These are phyloP conservation scores for Metschnikowia santaceciliae DNA, from an alignment of 805 yeast genomes.

Conservation along the genomic window DNA sequence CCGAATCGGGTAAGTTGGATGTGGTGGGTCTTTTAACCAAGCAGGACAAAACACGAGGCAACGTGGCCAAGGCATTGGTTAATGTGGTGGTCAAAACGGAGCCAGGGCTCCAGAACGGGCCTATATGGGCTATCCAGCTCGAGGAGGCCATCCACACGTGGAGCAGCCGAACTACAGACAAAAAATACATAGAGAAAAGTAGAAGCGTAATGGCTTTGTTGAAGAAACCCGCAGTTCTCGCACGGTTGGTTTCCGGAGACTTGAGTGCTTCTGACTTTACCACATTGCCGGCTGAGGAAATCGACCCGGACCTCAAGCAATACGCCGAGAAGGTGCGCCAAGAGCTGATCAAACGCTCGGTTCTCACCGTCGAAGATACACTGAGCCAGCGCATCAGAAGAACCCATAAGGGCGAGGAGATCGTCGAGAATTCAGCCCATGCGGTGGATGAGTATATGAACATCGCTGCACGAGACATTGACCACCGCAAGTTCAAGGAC, in stretches of 20 bases:
- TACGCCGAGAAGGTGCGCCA: constrained; percentile 69
- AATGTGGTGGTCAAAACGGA: constrained; percentile 41
- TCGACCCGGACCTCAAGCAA: constrained; percentile 71
- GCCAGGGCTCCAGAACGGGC: constrained; percentile 34
- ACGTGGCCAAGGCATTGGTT: constrained; percentile 50
- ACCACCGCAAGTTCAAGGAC: constrained; percentile 32
- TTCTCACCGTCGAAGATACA: constrained; percentile 52
- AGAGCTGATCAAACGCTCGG: constrained; percentile 64
- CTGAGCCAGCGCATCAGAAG: constrained; percentile 62
- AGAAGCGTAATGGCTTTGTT: constrained; percentile 62
- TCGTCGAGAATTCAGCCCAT: constrained; percentile 48
- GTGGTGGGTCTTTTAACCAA: neutral
- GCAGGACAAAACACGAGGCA: constrained; percentile 37
- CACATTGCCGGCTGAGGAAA: constrained; percentile 64
- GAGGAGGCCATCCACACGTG: constrained; percentile 47
- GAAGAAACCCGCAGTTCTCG: constrained; percentile 55
- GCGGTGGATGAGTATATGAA: constrained; percentile 24
- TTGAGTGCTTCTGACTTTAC: constrained; percentile 59
- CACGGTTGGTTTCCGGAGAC: constrained; percentile 51
- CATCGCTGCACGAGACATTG: constrained; percentile 31
- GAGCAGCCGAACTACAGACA: constrained; percentile 30
- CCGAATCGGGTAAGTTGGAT: neutral
- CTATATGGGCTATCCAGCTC: constrained; percentile 45
- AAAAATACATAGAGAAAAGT: constrained; percentile 61
- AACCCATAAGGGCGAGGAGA: constrained; percentile 86